Conservation (phyloP, 768 basidiomycete species). For the Russula brevipes region DNA sequence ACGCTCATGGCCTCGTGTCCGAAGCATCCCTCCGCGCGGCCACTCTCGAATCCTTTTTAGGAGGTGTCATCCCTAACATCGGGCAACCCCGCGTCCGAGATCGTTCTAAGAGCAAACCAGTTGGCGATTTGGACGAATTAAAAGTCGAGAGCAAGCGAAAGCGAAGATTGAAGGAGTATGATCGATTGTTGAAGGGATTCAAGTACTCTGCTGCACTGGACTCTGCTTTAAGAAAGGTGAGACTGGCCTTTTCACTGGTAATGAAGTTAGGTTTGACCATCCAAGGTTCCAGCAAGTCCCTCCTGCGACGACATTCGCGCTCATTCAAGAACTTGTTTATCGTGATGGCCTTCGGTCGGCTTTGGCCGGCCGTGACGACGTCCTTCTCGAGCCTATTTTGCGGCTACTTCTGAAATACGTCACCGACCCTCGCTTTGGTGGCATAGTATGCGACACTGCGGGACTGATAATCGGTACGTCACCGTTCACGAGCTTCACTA, state of each 20-base stretch:
- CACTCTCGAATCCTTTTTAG: constrained; percentile 64
- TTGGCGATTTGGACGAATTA: constrained; percentile 68
- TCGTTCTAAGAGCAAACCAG: constrained; percentile 45
- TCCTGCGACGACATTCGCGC: constrained; percentile 80
- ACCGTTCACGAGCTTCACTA: background rate
- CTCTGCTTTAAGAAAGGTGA: constrained; percentile 79
- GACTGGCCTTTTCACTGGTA: constrained; percentile 13
- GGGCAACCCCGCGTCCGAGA: constrained; percentile 51
- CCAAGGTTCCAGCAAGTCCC: constrained; percentile 56
- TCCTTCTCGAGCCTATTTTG: constrained; percentile 88
- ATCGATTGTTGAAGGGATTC: constrained; percentile 84
- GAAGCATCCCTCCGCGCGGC: constrained; percentile 45
- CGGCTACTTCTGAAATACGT: constrained; percentile 79
- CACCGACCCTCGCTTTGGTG: constrained; percentile 88
- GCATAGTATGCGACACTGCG: constrained; percentile 76
- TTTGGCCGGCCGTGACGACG: constrained; percentile 86
- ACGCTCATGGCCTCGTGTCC: constrained; percentile 34
- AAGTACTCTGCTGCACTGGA: constrained; percentile 94
- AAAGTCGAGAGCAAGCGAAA: constrained; percentile 67
- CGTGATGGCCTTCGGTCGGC: constrained; percentile 85
- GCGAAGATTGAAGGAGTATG: constrained; percentile 78
- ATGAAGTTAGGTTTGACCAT: constrained; percentile 1
- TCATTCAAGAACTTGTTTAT: constrained; percentile 90
- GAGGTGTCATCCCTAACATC: constrained; percentile 47
- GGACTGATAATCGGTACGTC: constrained; percentile 75